Evolutionary conservation across 2,329 filamentous ascomycete genomes (phyloP), one percentile per base, ranked within the genome.

Genomic region (Coniochaeta pulveracea): DNA sequence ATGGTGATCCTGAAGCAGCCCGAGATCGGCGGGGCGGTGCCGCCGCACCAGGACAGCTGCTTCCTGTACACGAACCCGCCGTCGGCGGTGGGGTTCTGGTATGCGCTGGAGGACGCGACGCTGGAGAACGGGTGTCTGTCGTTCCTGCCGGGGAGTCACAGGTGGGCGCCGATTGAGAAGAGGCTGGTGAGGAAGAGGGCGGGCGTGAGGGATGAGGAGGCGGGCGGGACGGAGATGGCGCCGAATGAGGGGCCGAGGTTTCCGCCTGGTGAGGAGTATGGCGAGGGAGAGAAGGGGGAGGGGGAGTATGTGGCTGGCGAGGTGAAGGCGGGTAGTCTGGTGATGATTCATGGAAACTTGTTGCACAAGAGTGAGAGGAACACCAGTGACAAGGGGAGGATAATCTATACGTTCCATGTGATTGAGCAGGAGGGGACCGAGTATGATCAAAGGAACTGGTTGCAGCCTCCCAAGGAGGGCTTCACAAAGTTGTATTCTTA

Each of bases 1-100:
- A 98, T 98, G 91, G 70, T 96, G 18, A 96, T 98, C 47, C 95
- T 86, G 72, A 98, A 98, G 58, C 89, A 95, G 60, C 88, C 91
- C 15, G 85, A 93, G 58, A 95, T 96, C 34, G 91, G 91, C 18
- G 89, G 84, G 15, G 82, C 83, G 2, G 91, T 96, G 26, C 85
- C 82, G 1, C 76, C 85, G 15, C 91, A 98, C 55, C 88, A 94
- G 60, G 89, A 96, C 57, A 85, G 75, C 43, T 88, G 85, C 1
- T 98, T 96, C 46, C 47, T 98, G 40, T 96, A 93, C 55, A 96
- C 91, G 2, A 64, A 86, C 43, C 81, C 85, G 23, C 89, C 89
- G 1, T 83, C 75, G 24, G 91, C 91, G 0, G 83, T 96, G 3
- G 91, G 91, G 0, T 96, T 89, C 62, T 98, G 91, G 91, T 93